Evolutionary conservation across 345 rosid genomes (phyloP).

Genomic region (Aethionema arabicum): DNA sequence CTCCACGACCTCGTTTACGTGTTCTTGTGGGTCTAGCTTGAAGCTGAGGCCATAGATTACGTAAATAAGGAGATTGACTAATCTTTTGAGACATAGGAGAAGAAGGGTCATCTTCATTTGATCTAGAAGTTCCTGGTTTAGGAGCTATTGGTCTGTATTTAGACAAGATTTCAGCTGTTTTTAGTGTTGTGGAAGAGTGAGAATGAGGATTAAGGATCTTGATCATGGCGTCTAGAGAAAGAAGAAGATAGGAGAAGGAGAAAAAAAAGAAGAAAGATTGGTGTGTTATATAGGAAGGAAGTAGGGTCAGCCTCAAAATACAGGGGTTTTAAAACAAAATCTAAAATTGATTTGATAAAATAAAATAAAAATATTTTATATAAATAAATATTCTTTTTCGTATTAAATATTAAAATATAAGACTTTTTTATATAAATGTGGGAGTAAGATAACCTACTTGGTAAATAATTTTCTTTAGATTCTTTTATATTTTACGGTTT

Average conservation of each 20-base stretch:
- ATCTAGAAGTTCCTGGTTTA: slow-evolving; percentile 52
- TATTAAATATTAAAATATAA: too few relatives aligned
- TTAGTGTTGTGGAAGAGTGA: slow-evolving; percentile 42
- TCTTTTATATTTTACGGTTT: too few relatives aligned
- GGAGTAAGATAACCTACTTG: too few relatives aligned
- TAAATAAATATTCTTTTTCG: too few relatives aligned
- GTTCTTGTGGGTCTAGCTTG: slow-evolving; percentile 86
- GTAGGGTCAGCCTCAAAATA: too few relatives aligned
- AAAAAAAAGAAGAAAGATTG: slow-evolving; percentile 39
- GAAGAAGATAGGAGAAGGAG: neutral
- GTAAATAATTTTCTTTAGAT: too few relatives aligned
- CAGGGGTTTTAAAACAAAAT: too few relatives aligned
- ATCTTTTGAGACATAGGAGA: slow-evolving; percentile 63
- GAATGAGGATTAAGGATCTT: slow-evolving; percentile 55
- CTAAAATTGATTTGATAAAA: too few relatives aligned
- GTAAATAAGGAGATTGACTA: slow-evolving; percentile 68
- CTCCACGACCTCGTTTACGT: slow-evolving; percentile 77
- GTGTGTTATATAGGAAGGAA: neutral
- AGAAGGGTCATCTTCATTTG: slow-evolving; percentile 37
- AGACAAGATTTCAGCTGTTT: slow-evolving; percentile 93
- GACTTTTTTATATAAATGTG: too few relatives aligned
- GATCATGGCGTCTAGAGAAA: slow-evolving; percentile 44
- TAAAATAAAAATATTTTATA: too few relatives aligned
- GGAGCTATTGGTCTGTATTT: slow-evolving; percentile 94
- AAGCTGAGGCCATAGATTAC: slow-evolving; percentile 81